Conservation (phyloP, 2,329 filamentous ascomycete genomes). For the Colletotrichum sp. region DNA sequence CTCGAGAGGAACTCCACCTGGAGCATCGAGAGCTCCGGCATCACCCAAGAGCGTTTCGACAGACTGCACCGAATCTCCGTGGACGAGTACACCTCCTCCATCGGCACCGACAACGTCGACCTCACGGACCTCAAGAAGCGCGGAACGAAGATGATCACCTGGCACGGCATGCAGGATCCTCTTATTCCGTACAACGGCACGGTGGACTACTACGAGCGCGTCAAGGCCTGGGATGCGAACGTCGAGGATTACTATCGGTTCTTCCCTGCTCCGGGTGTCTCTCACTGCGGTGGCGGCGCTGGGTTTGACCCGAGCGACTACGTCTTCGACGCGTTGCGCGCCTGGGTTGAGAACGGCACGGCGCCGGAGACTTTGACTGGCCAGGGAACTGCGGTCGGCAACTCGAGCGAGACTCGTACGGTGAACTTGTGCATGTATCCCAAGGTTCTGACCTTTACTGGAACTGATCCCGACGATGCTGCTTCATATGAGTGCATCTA, state of each 20-base stretch:
- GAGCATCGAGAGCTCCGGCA: conserved; percentile 11
- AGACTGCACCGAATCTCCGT: conserved; percentile 2
- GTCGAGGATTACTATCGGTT: conserved; percentile 55
- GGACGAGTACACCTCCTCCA: conserved; percentile 21
- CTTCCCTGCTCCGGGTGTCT: conserved; percentile 59
- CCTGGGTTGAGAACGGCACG: neutral
- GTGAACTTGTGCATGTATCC: neutral
- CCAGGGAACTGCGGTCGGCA: neutral
- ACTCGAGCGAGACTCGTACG: neutral
- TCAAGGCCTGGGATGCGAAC: conserved; percentile 7
- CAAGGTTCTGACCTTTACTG: neutral
- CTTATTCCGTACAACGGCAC: conserved; percentile 36
- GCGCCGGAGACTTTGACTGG: neutral
- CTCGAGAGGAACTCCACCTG: conserved; percentile 42
- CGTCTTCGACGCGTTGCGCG: neutral
- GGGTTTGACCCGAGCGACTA: conserved; percentile 29
- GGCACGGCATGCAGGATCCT: conserved; percentile 37
- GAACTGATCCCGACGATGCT: neutral
- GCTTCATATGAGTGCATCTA: neutral
- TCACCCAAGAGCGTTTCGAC: conserved; percentile 34
- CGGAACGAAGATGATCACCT: conserved; percentile 40
- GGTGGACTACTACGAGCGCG: conserved; percentile 28
- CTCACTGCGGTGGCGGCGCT: conserved; percentile 53
- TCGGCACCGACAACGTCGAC: conserved; percentile 32
- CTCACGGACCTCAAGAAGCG: conserved; percentile 33